phyloP scores from a whole-genome alignment of 805 yeast genomes.

The Wickerhamiella domercqiae region DNA sequence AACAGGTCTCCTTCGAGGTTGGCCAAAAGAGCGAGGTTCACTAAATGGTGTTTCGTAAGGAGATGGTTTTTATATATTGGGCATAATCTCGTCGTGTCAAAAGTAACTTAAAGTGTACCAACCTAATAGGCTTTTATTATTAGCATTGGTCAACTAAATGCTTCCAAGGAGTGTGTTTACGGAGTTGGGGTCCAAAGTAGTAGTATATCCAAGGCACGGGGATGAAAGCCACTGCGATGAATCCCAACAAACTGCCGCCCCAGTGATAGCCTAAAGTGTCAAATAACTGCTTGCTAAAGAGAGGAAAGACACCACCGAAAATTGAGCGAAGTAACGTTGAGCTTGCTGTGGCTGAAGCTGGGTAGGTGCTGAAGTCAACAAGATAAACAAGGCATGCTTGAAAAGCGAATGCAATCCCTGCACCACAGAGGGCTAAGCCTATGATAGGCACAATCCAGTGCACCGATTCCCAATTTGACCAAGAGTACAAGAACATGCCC shows the following conservation, averaged over 20 bases:
- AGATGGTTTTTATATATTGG: too few relatives aligned
- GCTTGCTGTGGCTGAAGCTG: slow-evolving; percentile 52
- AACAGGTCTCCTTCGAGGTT: slow-evolving; percentile 96
- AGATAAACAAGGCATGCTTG: slow-evolving; percentile 46
- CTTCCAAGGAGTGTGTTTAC: slow-evolving; percentile 12
- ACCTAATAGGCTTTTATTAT: neutral
- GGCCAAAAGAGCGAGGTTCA: slow-evolving; percentile 18
- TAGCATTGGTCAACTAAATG: neutral
- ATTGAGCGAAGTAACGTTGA: slow-evolving; percentile 42
- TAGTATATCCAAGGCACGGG: slow-evolving; percentile 39
- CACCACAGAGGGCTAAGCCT: slow-evolving; percentile 37
- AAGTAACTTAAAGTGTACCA: too few relatives aligned
- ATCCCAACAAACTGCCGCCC: slow-evolving; percentile 39
- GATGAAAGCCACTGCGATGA: slow-evolving; percentile 30
- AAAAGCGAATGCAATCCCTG: slow-evolving; percentile 40
- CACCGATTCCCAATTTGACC: slow-evolving; percentile 54
- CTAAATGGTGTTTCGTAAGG: slow-evolving; percentile 4
- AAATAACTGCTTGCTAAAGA: slow-evolving; percentile 49
- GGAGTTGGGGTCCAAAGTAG: slow-evolving; percentile 28
- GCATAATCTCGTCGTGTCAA: too few relatives aligned
- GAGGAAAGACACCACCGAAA: slow-evolving; percentile 46
- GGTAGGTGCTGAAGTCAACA: slow-evolving; percentile 41
- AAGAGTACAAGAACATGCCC: slow-evolving; percentile 74
- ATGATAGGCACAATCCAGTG: slow-evolving; percentile 50
- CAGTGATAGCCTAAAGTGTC: slow-evolving; percentile 33